Percentiles rank a stretch among this genome's conserved stretches.
Conservation (phyloP, 495 filamentous ascomycete genomes). For the Penicillium desertorum region DNA sequence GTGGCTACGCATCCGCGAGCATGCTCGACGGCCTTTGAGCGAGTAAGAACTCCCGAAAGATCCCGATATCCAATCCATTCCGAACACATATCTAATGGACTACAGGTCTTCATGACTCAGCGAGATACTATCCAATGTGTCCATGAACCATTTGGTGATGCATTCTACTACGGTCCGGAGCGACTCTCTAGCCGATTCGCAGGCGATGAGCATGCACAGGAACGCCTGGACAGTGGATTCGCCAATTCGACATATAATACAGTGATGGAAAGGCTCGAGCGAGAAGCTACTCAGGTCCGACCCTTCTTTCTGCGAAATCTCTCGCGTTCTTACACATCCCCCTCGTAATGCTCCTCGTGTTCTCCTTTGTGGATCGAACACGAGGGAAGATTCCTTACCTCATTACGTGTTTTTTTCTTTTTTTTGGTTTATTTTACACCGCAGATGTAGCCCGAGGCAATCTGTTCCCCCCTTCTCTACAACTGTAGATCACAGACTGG, state of each 20-base stretch:
- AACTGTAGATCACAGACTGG: background rate
- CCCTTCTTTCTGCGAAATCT: conserved; percentile 28
- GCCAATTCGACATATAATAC: conserved; percentile 70
- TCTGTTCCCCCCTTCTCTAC: background rate
- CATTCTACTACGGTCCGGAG: conserved; percentile 94
- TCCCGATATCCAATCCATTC: background rate
- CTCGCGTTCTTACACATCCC: conserved; percentile 16
- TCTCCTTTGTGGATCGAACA: conserved; percentile 18
- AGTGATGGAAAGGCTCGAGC: conserved; percentile 69
- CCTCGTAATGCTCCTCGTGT: conserved; percentile 1
- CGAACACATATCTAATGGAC: conserved; percentile 4
- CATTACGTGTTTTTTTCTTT: background rate
- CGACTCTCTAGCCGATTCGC: conserved; percentile 73
- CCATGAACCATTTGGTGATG: conserved; percentile 96
- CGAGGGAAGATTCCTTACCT: conserved; percentile 10
- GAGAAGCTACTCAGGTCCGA: conserved; percentile 65
- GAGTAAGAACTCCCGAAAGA: conserved; percentile 53
- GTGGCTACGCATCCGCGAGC: conserved; percentile 90
- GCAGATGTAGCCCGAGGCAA: background rate
- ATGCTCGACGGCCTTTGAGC: conserved; percentile 94
- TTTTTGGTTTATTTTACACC: background rate
- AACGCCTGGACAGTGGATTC: conserved; percentile 72
- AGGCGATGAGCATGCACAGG: conserved; percentile 69
- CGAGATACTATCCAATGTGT: conserved; percentile 73
- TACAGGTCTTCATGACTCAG: conserved; percentile 92